Conservation (phyloP, 495 filamentous ascomycete species). For the Sabuloglossum arenarium region DNA sequence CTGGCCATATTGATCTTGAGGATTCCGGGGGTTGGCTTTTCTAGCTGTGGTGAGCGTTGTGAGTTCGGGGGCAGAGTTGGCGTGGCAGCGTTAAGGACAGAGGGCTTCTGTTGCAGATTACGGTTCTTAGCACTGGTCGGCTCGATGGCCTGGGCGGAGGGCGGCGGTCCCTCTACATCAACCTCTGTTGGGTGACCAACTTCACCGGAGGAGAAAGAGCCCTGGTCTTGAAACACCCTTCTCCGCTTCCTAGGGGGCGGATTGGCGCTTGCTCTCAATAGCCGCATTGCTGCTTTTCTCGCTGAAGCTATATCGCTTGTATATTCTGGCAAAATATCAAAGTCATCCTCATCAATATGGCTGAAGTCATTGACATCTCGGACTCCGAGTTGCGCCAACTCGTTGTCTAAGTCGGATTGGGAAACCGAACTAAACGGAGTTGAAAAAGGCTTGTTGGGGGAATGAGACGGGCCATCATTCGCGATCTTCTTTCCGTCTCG, state of each 20-base stretch:
- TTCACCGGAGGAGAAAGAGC: neutral
- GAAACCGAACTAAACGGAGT: neutral
- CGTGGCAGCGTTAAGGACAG: neutral
- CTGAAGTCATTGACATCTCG: conserved; percentile 6
- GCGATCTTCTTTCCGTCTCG: neutral
- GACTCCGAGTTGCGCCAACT: conserved; percentile 12
- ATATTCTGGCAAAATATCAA: conserved; percentile 13
- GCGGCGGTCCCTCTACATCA: neutral
- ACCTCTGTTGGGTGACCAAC: neutral
- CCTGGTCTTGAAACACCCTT: neutral
- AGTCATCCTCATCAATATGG: conserved; percentile 9
- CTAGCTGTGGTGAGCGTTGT: neutral
- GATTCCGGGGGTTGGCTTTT: neutral
- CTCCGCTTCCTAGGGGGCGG: neutral
- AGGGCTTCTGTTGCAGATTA: neutral
- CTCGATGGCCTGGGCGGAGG: neutral
- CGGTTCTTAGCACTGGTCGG: neutral
- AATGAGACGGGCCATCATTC: neutral
- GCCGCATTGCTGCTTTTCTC: conserved; percentile 1
- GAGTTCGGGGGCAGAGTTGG: neutral
- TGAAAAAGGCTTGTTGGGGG: neutral
- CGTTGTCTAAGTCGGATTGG: neutral
- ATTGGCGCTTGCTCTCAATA: neutral
- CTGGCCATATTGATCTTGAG: conserved; percentile 9
- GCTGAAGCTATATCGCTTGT: conserved; percentile 8